Percentiles rank a stretch among this genome's conserved stretches.
Evolutionary conservation across 495 filamentous ascomycete genomes (phyloP).

Genomic region (Hypoxylon fuscum): DNA sequence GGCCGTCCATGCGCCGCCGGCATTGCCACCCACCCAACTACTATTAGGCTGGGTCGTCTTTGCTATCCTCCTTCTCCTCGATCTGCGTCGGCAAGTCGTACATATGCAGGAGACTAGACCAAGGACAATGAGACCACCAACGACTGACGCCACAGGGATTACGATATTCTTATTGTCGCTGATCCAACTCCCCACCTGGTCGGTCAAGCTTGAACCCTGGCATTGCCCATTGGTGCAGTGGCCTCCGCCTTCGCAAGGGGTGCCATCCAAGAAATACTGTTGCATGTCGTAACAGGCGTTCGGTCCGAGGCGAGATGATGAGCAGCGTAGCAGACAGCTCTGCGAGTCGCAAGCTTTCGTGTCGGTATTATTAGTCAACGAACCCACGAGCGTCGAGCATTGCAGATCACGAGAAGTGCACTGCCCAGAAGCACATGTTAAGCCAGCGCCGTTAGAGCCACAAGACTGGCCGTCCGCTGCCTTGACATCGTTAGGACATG

Average conservation of each 20-base stretch:
- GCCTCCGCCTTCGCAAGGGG: constrained; percentile 83
- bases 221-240: constrained; percentile 79
- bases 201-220: constrained; percentile 66
- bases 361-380: constrained; percentile 75
- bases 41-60: constrained; percentile 33
- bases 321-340: constrained; percentile 80
- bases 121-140: constrained; percentile 74
- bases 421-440: constrained; percentile 91
- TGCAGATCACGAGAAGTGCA: constrained; percentile 93
- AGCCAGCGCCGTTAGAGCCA: constrained; percentile 61
- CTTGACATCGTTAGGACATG: constrained; percentile 76
- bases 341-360: constrained; percentile 81
- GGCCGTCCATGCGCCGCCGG: constrained; percentile 17
- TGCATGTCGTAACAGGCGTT: constrained; percentile 76
- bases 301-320: constrained; percentile 70
- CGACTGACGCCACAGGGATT: constrained; percentile 73
- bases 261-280: constrained; percentile 96
- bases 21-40: constrained; percentile 41
- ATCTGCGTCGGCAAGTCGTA: constrained; percentile 60
- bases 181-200: constrained; percentile 73
- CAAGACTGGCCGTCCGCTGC: constrained; percentile 75
- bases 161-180: constrained; percentile 74
- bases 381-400: constrained; percentile 87
- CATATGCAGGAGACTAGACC: constrained; percentile 67
- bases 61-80: constrained; percentile 36